Base-by-base conservation (phyloP, 2,329 filamentous ascomycete species). In the Colletotrichum sp. region DNA sequence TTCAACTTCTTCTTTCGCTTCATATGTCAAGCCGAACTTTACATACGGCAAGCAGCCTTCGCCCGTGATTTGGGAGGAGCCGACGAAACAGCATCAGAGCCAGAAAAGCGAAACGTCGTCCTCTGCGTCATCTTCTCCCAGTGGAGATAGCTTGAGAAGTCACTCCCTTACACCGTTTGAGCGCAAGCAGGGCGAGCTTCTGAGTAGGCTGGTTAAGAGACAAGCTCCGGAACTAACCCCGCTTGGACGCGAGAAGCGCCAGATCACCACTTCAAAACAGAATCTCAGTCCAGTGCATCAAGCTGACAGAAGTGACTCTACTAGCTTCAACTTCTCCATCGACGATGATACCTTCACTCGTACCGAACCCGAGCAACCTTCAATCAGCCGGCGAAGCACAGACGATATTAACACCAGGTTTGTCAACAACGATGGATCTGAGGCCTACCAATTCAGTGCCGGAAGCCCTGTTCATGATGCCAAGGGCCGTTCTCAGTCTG, bases 361-460 rank as follows among this genome's bases (percentile, higher is more conserved):
- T 36, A 81, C 85, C 7, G 82, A 83, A 12, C 80, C 84, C n/a
- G 80, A 83, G 24, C 82, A 81, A 43, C 82, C 84, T 57, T 82
- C 82, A 4, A 91, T 92, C 75, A 80, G 84, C 52, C 87, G 87
- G 75, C 88, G 83, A 72, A 92, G 89, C 78, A 84, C 89, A 24
- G 91, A 93, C 72, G 91, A 89, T 67, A 93, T 93, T 78, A 91
- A 92, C 81, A 93, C 91, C 21, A 89, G 85, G 52, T 93, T 93
- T 82, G 88, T 87, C 24, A 85, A 89, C 6, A 87, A 88, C 16
- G 88, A 91, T 24, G 81, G 84, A 59, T 78, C 84, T 7, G 82
- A 84, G 39, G 82, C 84, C 24, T 90, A 87, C 87, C 84, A 88
- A 71, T 92, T 92, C 77, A 90, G 84, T 70, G 90, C 90, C 15